Conservation (phyloP, 2,329 filamentous ascomycete species). For the Apiospora malaysiana region DNA sequence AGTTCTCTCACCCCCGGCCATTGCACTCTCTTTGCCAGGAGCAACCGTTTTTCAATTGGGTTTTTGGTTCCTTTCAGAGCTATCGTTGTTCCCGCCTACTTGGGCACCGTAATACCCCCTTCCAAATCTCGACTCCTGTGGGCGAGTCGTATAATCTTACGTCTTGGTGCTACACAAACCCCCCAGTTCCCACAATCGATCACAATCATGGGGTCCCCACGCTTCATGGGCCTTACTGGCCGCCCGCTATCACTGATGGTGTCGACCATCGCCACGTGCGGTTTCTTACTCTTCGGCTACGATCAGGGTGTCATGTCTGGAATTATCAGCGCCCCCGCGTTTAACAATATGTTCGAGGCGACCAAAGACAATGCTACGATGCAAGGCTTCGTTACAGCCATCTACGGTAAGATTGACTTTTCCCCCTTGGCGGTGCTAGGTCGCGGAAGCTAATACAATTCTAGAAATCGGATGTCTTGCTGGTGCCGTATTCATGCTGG, state of each 20-base stretch:
- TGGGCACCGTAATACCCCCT: neutral
- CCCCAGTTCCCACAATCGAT: neutral
- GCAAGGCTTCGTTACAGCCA: constrained; percentile 53
- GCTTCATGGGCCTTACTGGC: constrained; percentile 65
- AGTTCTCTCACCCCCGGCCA: constrained; percentile 7
- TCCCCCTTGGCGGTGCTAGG: neutral
- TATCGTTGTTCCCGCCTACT: neutral
- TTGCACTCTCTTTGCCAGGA: constrained; percentile 4
- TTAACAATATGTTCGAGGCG: constrained; percentile 54
- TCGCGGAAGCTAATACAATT: neutral
- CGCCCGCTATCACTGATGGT: constrained; percentile 60
- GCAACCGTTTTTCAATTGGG: neutral
- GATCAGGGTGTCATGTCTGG: constrained; percentile 89
- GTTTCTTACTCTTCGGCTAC: constrained; percentile 88
- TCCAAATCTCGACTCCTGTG: neutral
- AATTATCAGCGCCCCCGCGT: constrained; percentile 61
- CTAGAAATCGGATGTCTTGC: constrained; percentile 47
- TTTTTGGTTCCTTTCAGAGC: neutral
- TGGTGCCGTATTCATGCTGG: constrained; percentile 55
- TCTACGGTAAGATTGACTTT: constrained; percentile 42
- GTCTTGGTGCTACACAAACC: neutral
- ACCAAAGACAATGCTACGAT: constrained; percentile 51
- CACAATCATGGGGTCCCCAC: constrained; percentile 56
- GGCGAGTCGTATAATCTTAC: neutral
- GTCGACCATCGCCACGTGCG: constrained; percentile 70